phyloP scores from a whole-genome alignment of 345 rosid genomes.

The Lepidium africanum region DNA sequence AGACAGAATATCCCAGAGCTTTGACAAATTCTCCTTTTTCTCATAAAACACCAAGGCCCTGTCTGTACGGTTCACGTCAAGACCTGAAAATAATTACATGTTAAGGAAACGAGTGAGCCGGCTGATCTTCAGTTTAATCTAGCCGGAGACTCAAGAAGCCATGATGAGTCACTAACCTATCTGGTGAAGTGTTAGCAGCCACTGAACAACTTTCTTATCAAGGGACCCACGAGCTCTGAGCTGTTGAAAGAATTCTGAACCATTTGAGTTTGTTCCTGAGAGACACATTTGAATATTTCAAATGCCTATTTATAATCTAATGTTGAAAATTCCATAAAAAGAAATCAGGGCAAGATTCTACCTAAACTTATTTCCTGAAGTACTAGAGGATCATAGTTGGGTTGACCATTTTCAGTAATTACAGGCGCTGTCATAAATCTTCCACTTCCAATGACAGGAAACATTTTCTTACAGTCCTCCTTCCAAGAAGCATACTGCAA shows the following conservation, averaged over 20 bases:
- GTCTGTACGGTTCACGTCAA: conserved; percentile 91
- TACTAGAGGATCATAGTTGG: conserved; percentile 81
- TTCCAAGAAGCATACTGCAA: conserved; percentile 70
- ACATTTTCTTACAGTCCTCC: conserved; percentile 59
- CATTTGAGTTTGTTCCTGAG: conserved; percentile 29
- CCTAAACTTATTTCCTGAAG: conserved; percentile 43
- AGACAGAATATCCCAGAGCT: conserved; percentile 93
- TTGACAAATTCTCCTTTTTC: conserved; percentile 79
- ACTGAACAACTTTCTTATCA: conserved; percentile 70
- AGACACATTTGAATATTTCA: background rate
- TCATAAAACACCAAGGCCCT: conserved; percentile 83
- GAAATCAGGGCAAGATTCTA: background rate
- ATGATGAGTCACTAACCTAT: conserved; percentile 57
- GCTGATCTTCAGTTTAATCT: background rate
- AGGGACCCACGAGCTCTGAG: conserved; percentile 47
- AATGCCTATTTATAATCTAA: background rate
- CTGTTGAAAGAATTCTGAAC: conserved; percentile 47
- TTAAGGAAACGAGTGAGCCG: background rate
- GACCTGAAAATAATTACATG: conserved; percentile 38
- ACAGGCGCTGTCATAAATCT: conserved; percentile 81
- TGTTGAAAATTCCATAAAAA: background rate
- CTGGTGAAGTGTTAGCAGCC: conserved; percentile 88
- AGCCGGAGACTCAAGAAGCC: background rate
- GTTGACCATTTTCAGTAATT: conserved; percentile 69
- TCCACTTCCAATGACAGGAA: conserved; percentile 87